A percentile compares a stretch with the other conserved stretches of the same genome.
These are phyloP conservation scores for Plenodomus tracheiphilus DNA, from an alignment of 2,329 filamentous ascomycete genomes.

Conservation along the genomic window DNA sequence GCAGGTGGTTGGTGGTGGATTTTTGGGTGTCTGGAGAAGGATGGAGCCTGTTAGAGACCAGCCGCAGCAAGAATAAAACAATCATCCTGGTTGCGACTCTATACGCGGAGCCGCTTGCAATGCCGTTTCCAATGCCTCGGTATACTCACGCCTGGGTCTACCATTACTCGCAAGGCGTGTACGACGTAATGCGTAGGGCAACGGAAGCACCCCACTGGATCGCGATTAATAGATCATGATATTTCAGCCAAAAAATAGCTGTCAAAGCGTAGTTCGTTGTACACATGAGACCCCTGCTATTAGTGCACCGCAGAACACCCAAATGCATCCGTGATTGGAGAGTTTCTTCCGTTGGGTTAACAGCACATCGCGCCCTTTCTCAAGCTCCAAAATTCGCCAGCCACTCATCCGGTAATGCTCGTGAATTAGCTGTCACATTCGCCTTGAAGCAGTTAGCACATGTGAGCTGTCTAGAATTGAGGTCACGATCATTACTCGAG, in stretches of 20 bases:
- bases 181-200: not conserved
- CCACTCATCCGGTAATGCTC: slow-evolving; percentile 17
- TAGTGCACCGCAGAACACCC: not conserved
- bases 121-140: not conserved
- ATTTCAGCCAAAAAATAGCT: not conserved
- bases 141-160: not conserved
- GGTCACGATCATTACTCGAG: slow-evolving; percentile 10
- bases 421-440: slow-evolving; percentile 8
- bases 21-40: slow-evolving; percentile 42
- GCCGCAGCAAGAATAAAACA: not conserved
- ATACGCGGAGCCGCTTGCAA: not conserved
- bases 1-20: slow-evolving; percentile 42
- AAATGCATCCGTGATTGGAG: not conserved
- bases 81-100: not conserved
- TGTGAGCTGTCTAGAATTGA: slow-evolving; percentile 22
- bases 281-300: not conserved
- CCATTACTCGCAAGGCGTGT: not conserved
- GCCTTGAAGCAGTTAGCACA: slow-evolving; percentile 19
- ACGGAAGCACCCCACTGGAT: not conserved
- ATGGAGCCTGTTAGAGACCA: slow-evolving; percentile 20
- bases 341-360: slow-evolving; percentile 8
- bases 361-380: slow-evolving; percentile 20
- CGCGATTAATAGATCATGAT: not conserved
- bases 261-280: not conserved
- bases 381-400: slow-evolving; percentile 11